Evolutionary conservation across 345 rosid genomes (phyloP), one percentile per base, ranked within the genome.

Genomic region (Eucalyptus cloeziana): DNA sequence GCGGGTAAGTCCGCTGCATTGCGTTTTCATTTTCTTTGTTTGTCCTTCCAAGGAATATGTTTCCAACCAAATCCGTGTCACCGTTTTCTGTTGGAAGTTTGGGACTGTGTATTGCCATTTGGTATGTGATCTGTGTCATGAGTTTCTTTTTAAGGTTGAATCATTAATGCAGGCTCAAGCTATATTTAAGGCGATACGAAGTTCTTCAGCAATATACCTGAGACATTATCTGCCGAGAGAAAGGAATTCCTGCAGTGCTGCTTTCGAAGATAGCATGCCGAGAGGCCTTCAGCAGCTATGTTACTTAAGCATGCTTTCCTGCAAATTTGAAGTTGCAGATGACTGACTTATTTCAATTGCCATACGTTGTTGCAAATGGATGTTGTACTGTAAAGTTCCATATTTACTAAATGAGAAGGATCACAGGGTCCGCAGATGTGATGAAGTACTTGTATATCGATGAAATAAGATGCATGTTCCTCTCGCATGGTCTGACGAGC

Each of bases 241-340:
- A 97, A 95, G 93, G 99, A 97, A 52, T 98, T 98, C 89, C 92
- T 96, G 21, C 88, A 89, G 56, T 91, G 92, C 50, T 97, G 99
- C 91, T 98, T 98, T 88, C 93, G 60, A 87, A 94, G 99, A 93
- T 95, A 95, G 88, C 98, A 98, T 85, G 97, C 97, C 13, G 96
- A 94, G 80, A 93, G 98, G 91, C 94, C 99, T 52, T 91, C 95
- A 2, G 99, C 98, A 17, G 87, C 93, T 86, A 89, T 88, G 95
- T 90, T 96, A 91, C 92, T 96, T 67, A 97, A 95, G 88, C 99
- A 98, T 91, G 92, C 93, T 62, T 96, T 96, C 91, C 21, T 96
- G 87, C 95, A 92, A 90, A 91, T 86, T 90, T 86, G 44, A 69
- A 33, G 24, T 17, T 31, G 80, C 43, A 5, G 13, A 31, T 69